Evolutionary conservation across 768 basidiomycete genomes (phyloP).

Genomic region (Antrodiella citrinella): DNA sequence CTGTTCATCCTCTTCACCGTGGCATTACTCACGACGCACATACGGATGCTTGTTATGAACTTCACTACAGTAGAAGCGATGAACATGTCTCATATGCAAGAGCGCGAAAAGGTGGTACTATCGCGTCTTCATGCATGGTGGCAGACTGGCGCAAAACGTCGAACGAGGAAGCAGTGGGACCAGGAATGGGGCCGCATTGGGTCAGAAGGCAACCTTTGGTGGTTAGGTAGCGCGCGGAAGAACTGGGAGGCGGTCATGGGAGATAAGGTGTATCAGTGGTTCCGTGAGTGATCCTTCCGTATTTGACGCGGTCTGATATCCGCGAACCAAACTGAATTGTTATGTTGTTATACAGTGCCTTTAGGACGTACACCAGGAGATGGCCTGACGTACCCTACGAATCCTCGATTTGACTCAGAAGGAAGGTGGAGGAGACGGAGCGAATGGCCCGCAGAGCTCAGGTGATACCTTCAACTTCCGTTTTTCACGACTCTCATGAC

Average conservation of each 20-base stretch:
- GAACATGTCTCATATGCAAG: constrained; percentile 45
- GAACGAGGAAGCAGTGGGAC: constrained; percentile 50
- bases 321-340: not conserved
- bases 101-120: constrained; percentile 50
- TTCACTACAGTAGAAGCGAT: constrained; percentile 82
- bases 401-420: constrained; percentile 64
- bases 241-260: constrained; percentile 89
- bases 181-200: constrained; percentile 72
- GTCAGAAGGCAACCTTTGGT: constrained; percentile 84
- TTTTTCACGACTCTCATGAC: too few species aligned
- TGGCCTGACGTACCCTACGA: constrained; percentile 56
- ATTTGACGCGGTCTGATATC: not conserved
- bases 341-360: constrained; percentile 27
- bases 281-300: constrained; percentile 47
- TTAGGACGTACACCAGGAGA: constrained; percentile 48
- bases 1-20: constrained; percentile 67
- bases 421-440: constrained; percentile 58
- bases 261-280: constrained; percentile 55
- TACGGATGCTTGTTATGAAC: constrained; percentile 50
- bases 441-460: constrained; percentile 66
- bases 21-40: constrained; percentile 49
- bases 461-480: too few species aligned
- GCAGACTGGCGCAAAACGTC: constrained; percentile 46
- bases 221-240: constrained; percentile 49
- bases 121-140: constrained; percentile 45